Conservation (phyloP, 73 alveolate genomes). For the Effrenium voratum region DNA sequence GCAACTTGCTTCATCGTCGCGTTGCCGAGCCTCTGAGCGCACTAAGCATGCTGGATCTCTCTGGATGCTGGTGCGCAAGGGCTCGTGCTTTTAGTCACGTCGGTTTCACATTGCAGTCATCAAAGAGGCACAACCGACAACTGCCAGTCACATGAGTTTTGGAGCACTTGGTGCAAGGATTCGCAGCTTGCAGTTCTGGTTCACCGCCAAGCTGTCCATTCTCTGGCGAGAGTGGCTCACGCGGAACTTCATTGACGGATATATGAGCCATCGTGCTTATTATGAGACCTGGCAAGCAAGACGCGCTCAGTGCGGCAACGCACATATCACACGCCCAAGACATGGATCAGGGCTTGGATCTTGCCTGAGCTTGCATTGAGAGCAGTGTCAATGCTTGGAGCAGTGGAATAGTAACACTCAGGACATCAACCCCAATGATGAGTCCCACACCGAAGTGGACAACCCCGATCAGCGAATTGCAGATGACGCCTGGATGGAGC, state of each 20-base stretch:
- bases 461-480: slow-evolving; percentile 78
- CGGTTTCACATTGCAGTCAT: neutral
- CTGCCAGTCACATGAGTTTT: no score
- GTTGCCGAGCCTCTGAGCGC: slow-evolving; percentile 4
- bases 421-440: slow-evolving; percentile 91
- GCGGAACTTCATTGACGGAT: slow-evolving; percentile 68
- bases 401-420: no score
- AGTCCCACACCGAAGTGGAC: slow-evolving; percentile 64
- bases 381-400: no score
- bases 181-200: slow-evolving; percentile 66
- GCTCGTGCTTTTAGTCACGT: neutral
- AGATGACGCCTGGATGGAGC: slow-evolving; percentile 35
- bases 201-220: slow-evolving; percentile 67
- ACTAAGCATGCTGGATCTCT: neutral
- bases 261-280: slow-evolving; percentile 76
- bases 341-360: no score
- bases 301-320: neutral
- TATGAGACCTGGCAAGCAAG: slow-evolving; percentile 42
- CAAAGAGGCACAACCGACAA: neutral
- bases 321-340: no score
- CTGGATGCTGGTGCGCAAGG: neutral
- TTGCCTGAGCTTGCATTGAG: no score
- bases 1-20: slow-evolving; percentile 74
- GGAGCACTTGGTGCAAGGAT: no score
- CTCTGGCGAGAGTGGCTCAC: slow-evolving; percentile 87